Conservation (phyloP, 805 yeast species). For the Scheffersomyces coipomensis region DNA sequence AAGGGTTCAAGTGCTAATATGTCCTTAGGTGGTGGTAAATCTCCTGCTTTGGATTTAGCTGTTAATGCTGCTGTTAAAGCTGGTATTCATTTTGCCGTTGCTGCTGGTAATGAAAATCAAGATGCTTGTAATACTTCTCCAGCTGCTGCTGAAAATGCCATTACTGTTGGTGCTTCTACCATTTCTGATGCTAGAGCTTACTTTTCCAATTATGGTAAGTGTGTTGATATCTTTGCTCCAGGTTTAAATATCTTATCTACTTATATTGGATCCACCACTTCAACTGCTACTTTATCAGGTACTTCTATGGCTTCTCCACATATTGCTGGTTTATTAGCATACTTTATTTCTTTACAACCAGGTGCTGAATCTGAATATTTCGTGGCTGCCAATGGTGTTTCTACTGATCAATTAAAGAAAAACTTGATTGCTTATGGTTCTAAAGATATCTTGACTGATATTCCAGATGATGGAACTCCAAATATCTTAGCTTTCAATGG, state of each 20-base stretch:
- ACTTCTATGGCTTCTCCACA: conserved; percentile 99
- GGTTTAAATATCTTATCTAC: conserved; percentile 88
- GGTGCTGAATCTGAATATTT: conserved; percentile 63
- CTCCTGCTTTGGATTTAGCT: conserved; percentile 82
- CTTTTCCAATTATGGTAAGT: conserved; percentile 92
- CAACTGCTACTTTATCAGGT: conserved; percentile 86
- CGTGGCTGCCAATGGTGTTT: conserved; percentile 50
- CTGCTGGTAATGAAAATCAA: conserved; percentile 93
- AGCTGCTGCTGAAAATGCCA: conserved; percentile 78
- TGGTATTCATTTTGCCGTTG: conserved; percentile 91
- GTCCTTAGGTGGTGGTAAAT: conserved; percentile 93
- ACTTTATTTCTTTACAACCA: conserved; percentile 85
- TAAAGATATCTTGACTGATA: conserved; percentile 53
- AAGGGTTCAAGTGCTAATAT: conserved; percentile 88
- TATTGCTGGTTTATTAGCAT: conserved; percentile 86
- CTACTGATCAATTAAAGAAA: conserved; percentile 76
- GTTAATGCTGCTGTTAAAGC: conserved; percentile 86
- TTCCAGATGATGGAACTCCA: conserved; percentile 69
- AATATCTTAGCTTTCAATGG: conserved; percentile 78
- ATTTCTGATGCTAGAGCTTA: conserved; percentile 87
- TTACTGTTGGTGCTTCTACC: conserved; percentile 95
- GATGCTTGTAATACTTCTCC: conserved; percentile 94
- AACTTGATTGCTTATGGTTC: conserved; percentile 71
- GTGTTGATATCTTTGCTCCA: conserved; percentile 97
- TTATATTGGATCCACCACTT: conserved; percentile 71